A percentile compares a stretch with the other conserved stretches of the same genome.
These are phyloP conservation scores for Melanogaster broomeanus DNA, from an alignment of 768 basidiomycete species.

Conservation along the genomic window DNA sequence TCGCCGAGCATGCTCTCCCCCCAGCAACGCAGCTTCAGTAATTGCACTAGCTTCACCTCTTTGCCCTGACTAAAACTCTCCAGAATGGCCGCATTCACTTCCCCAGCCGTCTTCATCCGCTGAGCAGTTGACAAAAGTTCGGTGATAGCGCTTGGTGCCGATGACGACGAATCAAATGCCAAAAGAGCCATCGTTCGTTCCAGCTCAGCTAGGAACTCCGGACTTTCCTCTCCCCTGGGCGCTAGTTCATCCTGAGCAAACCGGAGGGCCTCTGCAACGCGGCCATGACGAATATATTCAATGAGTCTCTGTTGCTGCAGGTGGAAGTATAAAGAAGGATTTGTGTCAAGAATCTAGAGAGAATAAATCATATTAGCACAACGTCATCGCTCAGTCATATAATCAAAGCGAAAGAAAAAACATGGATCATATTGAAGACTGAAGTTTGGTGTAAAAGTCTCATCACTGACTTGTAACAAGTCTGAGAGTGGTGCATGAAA, in stretches of 20 bases:
- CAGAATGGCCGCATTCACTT: slow-evolving; percentile 94
- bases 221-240: slow-evolving; percentile 92
- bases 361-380: slow-evolving; percentile 26
- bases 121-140: slow-evolving; percentile 85
- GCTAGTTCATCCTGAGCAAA: slow-evolving; percentile 96
- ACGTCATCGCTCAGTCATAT: not conserved
- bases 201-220: slow-evolving; percentile 88
- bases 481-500: slow-evolving; percentile 99
- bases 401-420: slow-evolving; percentile 2
- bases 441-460: slow-evolving; percentile 77
- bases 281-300: slow-evolving; percentile 86
- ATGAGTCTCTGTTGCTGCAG: slow-evolving; percentile 96
- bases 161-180: slow-evolving; percentile 69
- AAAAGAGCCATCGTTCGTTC: slow-evolving; percentile 95
- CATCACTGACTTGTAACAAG: slow-evolving; percentile 79
- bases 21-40: slow-evolving; percentile 87
- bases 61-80: slow-evolving; percentile 90
- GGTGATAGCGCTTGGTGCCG: slow-evolving; percentile 59
- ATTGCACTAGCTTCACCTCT: slow-evolving; percentile 83
- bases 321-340: slow-evolving; percentile 91
- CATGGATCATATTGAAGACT: slow-evolving; percentile 91
- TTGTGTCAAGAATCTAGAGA: slow-evolving; percentile 90
- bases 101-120: slow-evolving; percentile 91
- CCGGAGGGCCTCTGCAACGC: slow-evolving; percentile 74
- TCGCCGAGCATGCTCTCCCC: slow-evolving; percentile 80